Evolutionary conservation across 306 rosid species (phyloP).

Genomic region (Clitoria ternatea): DNA sequence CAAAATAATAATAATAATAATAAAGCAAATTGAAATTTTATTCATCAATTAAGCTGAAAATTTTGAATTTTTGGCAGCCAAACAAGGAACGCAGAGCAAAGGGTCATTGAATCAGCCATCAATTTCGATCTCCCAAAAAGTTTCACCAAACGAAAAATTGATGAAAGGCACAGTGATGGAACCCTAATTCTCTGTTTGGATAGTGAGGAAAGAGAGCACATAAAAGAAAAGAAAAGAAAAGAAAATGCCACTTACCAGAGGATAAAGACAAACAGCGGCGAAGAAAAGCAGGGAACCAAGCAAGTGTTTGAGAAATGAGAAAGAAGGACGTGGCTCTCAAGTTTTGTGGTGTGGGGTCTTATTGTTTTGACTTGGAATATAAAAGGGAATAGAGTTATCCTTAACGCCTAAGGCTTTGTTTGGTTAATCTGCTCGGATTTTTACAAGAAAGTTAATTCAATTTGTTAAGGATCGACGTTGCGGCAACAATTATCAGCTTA

Average conservation of each 20-base stretch:
- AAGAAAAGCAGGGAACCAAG: constrained; percentile 1
- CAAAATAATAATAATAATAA: no score
- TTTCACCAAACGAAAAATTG: not conserved
- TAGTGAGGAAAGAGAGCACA: not conserved
- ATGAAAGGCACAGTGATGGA: not conserved
- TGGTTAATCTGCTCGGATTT: no score
- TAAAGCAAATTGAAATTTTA: not conserved
- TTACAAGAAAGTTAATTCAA: no score
- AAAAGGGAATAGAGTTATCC: constrained; percentile 17
- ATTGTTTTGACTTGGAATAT: not conserved
- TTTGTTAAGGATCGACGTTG: no score
- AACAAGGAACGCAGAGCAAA: not conserved
- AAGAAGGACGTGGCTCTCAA: no score
- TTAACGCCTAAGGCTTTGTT: no score
- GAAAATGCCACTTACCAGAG: constrained; percentile 6
- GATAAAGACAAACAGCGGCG: constrained; percentile 29
- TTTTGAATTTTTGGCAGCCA: constrained; percentile 8
- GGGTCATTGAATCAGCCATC: not conserved
- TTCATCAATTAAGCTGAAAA: not conserved
- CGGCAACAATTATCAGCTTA: no score
- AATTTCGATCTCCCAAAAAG: not conserved
- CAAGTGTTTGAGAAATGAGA: constrained; percentile 4
- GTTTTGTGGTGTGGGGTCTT: not conserved
- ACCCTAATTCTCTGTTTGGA: constrained; percentile 36
- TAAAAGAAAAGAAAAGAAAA: not conserved